These are phyloP conservation scores for Hypericum androsaemum DNA, from an alignment of 345 rosid species.

Conservation along the genomic window DNA sequence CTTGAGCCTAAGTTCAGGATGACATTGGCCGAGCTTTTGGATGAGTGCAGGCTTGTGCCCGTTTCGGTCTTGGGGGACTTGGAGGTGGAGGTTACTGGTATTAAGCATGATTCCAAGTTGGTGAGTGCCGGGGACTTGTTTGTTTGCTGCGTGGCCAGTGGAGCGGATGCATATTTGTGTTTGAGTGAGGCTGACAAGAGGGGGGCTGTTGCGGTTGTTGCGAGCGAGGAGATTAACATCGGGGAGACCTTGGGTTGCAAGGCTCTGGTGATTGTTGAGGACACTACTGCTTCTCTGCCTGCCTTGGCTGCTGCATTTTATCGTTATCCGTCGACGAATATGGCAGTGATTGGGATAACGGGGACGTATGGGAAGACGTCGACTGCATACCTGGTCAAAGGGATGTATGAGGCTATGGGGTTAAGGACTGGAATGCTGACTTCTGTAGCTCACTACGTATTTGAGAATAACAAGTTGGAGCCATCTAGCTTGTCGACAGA, in stretches of 20 bases:
- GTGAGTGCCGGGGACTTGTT: constrained; percentile 87
- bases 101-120: constrained; percentile 77
- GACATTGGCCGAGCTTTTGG: constrained; percentile 84
- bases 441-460: constrained; percentile 57
- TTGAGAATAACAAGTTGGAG: constrained; percentile 63
- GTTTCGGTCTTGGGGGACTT: constrained; percentile 76
- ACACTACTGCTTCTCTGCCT: constrained; percentile 65
- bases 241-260: constrained; percentile 82
- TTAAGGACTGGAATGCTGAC: constrained; percentile 84
- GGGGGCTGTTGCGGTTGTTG: constrained; percentile 92
- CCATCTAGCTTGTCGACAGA: constrained; percentile 46
- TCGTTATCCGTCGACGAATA: constrained; percentile 56
- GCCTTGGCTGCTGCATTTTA: constrained; percentile 80
- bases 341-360: constrained; percentile 75
- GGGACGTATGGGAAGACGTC: constrained; percentile 81
- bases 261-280: constrained; percentile 91
- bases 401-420: constrained; percentile 91
- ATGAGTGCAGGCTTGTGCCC: constrained; percentile 83
- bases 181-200: constrained; percentile 92
- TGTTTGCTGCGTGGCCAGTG: constrained; percentile 69
- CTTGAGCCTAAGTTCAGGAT: constrained; percentile 71
- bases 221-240: constrained; percentile 84
- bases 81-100: constrained; percentile 79
- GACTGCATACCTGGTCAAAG: constrained; percentile 60
- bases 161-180: constrained; percentile 54